Base-by-base conservation (phyloP, 1,284 basidiomycete species). In the Fomitopsis betulina region DNA sequence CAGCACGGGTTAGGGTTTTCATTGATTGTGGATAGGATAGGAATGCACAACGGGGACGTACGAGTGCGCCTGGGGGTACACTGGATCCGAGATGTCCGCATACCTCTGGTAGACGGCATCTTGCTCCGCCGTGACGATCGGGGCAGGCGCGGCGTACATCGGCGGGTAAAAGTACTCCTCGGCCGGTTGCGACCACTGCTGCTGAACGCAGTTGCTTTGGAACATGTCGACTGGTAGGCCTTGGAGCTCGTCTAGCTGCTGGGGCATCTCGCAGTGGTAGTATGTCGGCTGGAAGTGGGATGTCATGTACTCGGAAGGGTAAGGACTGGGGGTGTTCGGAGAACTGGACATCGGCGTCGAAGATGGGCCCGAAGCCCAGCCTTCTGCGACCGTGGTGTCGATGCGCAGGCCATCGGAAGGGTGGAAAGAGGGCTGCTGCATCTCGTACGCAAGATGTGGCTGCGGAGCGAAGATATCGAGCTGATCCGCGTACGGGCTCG, bases 331-430 rank as follows among this genome's bases (percentile, higher is more conserved):
- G 30, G 71, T 70, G 37, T 65, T 63, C 5, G 72, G 71, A 40
- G 69, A 67, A 59, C 70, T 72, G 30, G 71, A 67, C 54, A 67
- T 60, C 27, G 72, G 68, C 9, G 73, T 72, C 15, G 66, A 63
- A 3, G 66, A 58, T 15, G 58, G 53, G 3, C 63, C 57, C 8
- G 35, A 37, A 27, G 43, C 21, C 66, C 65, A 69, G 27, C 56
- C 54, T 54, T 65, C 60, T 54, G 68, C 57, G 66, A 69, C 69
- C 33, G 66, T 64, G 30, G 70, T 67, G 60, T 70, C 63, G 62
- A 72, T 65, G 25, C 49, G 49, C 15, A 51, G 13, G 32, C 25
- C 25, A 5, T 23, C n/a, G 4, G 49, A 51, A 21, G 62, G 59
- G 39, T 55, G 53, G 62, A 63, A 67, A 45, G 60, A 56, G 54